phyloP scores from a whole-genome alignment of 1,284 basidiomycete genomes.

The Kwoniella shivajii region DNA sequence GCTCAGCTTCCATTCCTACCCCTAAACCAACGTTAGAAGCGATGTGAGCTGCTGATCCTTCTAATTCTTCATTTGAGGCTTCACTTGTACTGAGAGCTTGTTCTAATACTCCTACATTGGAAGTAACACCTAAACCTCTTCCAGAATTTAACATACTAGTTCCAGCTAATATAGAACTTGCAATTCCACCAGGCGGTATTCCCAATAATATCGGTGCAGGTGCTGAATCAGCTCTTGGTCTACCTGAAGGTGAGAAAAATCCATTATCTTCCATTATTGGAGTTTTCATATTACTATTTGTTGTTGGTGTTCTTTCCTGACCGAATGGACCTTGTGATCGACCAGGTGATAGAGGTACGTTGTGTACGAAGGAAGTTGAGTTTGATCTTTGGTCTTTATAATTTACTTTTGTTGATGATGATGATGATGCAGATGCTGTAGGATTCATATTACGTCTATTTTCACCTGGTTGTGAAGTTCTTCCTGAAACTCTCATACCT shows the following conservation, averaged over 20 bases:
- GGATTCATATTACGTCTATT: no score
- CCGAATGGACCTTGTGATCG: constrained; percentile 1
- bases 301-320: constrained; percentile 13
- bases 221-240: constrained; percentile 47
- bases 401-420: no score
- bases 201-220: constrained; percentile 30
- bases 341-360: constrained; percentile 17
- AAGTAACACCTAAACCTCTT: constrained; percentile 24
- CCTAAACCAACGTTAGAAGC: constrained; percentile 37
- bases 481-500: constrained; percentile 64
- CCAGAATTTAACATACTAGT: constrained; percentile 33
- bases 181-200: constrained; percentile 2
- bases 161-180: constrained; percentile 7
- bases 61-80: constrained; percentile 40
- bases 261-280: constrained; percentile 31
- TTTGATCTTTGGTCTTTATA: constrained; percentile 30
- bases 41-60: constrained; percentile 26
- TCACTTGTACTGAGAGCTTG: constrained; percentile 28
- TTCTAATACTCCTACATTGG: constrained; percentile 20
- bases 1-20: constrained; percentile 59
- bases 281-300: constrained; percentile 2
- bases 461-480: constrained; percentile 13
- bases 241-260: constrained; percentile 30
- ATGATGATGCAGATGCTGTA: no score
- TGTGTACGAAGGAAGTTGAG: constrained; percentile 19